Base-by-base conservation (phyloP, 345 rosid species). In the Odontarrhena argentea region DNA sequence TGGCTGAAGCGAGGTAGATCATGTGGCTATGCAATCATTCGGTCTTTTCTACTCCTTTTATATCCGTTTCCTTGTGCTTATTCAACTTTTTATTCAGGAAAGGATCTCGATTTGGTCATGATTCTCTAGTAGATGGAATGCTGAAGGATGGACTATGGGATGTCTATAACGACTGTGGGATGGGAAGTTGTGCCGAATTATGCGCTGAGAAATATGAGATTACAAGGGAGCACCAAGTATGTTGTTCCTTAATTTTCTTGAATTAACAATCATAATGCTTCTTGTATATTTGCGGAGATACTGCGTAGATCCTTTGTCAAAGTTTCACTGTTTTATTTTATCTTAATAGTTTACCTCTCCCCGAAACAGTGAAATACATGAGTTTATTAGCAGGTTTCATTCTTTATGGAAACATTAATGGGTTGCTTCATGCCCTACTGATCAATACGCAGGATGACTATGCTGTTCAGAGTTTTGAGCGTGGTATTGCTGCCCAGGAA, bases 61-160 rank as follows among this genome's bases (percentile, higher is more conserved):
- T 41, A 51, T 34, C 11, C 8, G 7, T 48, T 43, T 24, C 7
- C 2, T 36, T 32, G 68, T 61, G 71, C 81, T 74, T 53, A 76
- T 58, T 71, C 11, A 8, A 8, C 58, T 54, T 14, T 74, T 51
- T 13, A 55, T 69, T 75, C 84, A 93, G 99, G 83, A 94, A 91
- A 80, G 99, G 99, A 40, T 94, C 97, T 70, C 91, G 97, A 30
- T 79, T 91, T 65, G 96, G 99, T 65, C 96, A 94, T 77, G 99
- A 87, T 81, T 73, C 92, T 49, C 74, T 94, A 42, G 90, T 94
- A 12, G 99, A 94, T 77, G 99, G 97, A 67, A 87, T 94, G 99
- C 52, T 94, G 43, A 91, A 91, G 71, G 99, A 94, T 80, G 99
- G 99, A 48, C 73, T 94, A 42, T 94, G 99, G 99, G 99, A 94